These are phyloP conservation scores for Aureobasidium sp. DNA, from an alignment of 2,329 filamentous ascomycete species.

Conservation along the genomic window DNA sequence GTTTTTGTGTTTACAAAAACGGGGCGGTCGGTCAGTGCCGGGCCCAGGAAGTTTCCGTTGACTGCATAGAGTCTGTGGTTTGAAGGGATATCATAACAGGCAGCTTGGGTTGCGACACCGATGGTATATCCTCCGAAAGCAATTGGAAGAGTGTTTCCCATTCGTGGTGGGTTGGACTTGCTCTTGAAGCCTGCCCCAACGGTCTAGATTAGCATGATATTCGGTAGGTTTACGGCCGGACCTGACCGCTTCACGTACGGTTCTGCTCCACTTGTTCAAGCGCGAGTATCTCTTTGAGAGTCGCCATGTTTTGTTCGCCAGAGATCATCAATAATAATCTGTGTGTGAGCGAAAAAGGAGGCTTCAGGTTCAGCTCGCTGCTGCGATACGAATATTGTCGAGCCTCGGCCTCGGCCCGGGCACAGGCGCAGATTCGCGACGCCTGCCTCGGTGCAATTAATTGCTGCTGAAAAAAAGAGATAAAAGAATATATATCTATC, in stretches of 20 bases:
- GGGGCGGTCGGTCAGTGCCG: conserved; percentile 33
- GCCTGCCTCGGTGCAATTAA: not conserved
- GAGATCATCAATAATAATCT: no score
- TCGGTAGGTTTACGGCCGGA: not conserved
- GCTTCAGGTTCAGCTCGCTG: not conserved
- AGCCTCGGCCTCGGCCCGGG: not conserved
- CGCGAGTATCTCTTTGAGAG: not conserved
- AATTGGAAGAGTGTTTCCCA: conserved; percentile 29
- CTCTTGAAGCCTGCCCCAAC: not conserved
- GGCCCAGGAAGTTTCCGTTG: conserved; percentile 40
- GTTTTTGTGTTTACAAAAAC: conserved; percentile 30
- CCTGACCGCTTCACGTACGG: not conserved
- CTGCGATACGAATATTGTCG: not conserved
- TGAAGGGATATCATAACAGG: conserved; percentile 29
- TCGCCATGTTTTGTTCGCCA: not conserved
- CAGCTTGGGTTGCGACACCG: conserved; percentile 34
- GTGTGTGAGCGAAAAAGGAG: not conserved
- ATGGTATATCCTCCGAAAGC: conserved; percentile 41
- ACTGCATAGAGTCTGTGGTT: conserved; percentile 38
- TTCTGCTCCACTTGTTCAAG: not conserved
- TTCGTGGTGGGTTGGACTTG: conserved; percentile 25
- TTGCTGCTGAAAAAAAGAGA: not conserved
- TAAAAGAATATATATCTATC: no score
- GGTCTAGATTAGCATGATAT: not conserved
- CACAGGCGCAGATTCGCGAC: not conserved